Base-by-base conservation (phyloP, 768 basidiomycete genomes). In the Pisolithus orientalis region DNA sequence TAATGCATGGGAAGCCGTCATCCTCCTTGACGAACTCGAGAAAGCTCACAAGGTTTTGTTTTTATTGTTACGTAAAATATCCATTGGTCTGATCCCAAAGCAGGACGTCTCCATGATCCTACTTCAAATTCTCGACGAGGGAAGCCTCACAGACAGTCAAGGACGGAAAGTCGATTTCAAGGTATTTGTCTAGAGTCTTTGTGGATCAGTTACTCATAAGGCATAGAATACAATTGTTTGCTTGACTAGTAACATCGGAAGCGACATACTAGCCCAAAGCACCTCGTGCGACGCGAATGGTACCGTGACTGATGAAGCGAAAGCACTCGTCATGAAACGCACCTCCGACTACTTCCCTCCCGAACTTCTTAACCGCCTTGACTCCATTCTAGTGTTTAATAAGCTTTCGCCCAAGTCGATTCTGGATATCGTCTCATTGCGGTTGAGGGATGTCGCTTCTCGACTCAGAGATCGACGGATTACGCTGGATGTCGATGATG, bases 161-260 rank as follows among this genome's bases (percentile, higher is more conserved):
- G 93, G 93, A 9, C 81, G 90, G 50, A 90, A 91, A 64, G 87
- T 95, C 3, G 91, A 93, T 65, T 94, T 95, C 74, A 92, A 86
- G 75, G 85, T 82, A 52, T 2, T 50, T 34, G 3, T 9, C 13
- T 16, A 3, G 52, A 43, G 4, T 42, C 29, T n/a, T 10, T 34
- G 43, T n/a, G 14, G 34, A 1, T 27, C 29, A 16, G 17, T 39
- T 24, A n/a, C 27, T 49, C 17, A 44, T 24, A 42, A 31, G 40
- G 24, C 17, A 37, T 49, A 84, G 83, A 96, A 94, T 67, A 94
- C 93, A 1, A 94, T 94, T 62, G 85, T 96, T 62, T 91, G 90
- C 64, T 70, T 93, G 28, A 94, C 93, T 1, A 89, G 87, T 60
- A 95, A 95, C 59, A 79, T 95, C 25, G 93, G 88, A 6, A 82